These are phyloP conservation scores for Artemisia argyi DNA, from an alignment of 129 eudicot species.

Conservation along the genomic window DNA sequence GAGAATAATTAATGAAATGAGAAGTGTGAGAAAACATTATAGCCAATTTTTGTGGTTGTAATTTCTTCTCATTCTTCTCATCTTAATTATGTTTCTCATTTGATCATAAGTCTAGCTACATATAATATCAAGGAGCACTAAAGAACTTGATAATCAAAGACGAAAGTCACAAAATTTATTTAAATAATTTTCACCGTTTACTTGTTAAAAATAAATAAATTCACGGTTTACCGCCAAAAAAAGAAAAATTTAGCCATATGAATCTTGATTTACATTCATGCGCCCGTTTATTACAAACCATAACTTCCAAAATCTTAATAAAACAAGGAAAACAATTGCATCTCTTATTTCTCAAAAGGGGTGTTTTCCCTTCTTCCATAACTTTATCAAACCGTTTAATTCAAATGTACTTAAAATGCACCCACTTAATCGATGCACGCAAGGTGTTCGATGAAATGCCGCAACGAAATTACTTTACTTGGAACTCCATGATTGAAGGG, in stretches of 20 bases:
- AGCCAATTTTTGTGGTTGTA: too few relatives aligned
- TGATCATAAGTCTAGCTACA: too few relatives aligned
- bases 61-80: too few relatives aligned
- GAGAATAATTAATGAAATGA: too few relatives aligned
- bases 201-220: too few relatives aligned
- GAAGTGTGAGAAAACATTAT: too few relatives aligned
- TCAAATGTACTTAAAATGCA: constrained; percentile 61
- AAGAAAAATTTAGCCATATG: constrained; percentile 27
- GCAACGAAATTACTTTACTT: constrained; percentile 61
- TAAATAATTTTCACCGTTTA: too few relatives aligned
- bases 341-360: constrained; percentile 72
- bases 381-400: constrained; percentile 66
- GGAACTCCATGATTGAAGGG: constrained; percentile 86
- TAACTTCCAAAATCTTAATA: constrained; percentile 42
- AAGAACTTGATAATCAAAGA: too few relatives aligned
- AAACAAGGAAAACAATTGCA: constrained; percentile 69
- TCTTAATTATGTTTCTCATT: too few relatives aligned
- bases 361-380: constrained; percentile 53
- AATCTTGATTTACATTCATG: constrained; percentile 54
- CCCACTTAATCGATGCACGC: constrained; percentile 45
- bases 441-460: constrained; percentile 85
- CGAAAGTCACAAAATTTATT: too few relatives aligned
- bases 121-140: too few relatives aligned
- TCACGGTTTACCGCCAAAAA: too few relatives aligned
- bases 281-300: constrained; percentile 60